Conservation (phyloP, 805 yeast genomes). For the Lachancea sp. region DNA sequence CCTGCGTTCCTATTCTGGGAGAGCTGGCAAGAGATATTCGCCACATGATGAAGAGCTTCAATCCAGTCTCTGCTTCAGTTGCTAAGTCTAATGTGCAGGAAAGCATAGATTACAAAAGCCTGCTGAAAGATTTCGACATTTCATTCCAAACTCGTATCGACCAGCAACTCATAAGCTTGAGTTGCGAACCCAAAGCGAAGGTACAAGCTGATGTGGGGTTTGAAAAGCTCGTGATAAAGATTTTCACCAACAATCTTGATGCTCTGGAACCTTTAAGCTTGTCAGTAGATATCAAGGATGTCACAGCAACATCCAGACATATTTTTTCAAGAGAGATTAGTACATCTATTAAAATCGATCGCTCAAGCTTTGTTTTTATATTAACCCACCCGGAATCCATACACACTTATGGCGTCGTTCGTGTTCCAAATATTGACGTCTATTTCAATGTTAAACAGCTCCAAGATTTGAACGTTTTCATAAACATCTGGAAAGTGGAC, state of each 20-base stretch:
- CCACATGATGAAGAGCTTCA: conserved; percentile 38
- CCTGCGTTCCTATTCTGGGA: conserved; percentile 70
- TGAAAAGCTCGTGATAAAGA: conserved; percentile 55
- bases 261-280: conserved; percentile 38
- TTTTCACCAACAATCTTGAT: conserved; percentile 45
- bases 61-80: conserved; percentile 9
- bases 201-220: conserved; percentile 80
- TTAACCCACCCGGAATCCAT: conserved; percentile 39
- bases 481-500: conserved; percentile 73
- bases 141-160: conserved; percentile 59
- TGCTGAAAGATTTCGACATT: conserved; percentile 53
- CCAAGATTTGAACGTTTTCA: conserved; percentile 78
- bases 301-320: conserved; percentile 76
- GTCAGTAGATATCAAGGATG: conserved; percentile 44
- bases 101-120: conserved; percentile 30
- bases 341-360: conserved; percentile 53
- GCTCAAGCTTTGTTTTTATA: conserved; percentile 43
- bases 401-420: conserved; percentile 44
- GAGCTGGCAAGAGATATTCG: conserved; percentile 51
- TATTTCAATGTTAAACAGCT: conserved; percentile 75
- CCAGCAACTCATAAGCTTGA: conserved; percentile 66
- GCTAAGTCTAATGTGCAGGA: conserved; percentile 5
- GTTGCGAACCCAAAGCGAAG: conserved; percentile 92
- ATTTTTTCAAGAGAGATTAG: conserved; percentile 85
- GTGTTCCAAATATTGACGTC: conserved; percentile 49